Evolutionary conservation across 2,329 filamentous ascomycete genomes (phyloP).

Genomic region (Uncinocarpus reesii): DNA sequence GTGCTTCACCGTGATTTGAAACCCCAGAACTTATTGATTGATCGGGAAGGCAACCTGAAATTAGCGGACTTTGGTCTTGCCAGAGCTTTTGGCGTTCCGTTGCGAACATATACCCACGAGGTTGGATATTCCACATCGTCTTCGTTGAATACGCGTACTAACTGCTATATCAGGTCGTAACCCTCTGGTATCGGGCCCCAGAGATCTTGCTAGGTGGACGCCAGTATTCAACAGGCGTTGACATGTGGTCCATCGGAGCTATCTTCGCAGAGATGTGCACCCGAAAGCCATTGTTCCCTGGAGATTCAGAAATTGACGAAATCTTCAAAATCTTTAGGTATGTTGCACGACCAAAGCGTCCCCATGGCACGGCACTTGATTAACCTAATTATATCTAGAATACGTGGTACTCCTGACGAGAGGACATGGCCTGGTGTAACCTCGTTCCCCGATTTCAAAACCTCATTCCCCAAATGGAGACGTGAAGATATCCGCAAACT

Average conservation of each 20-base stretch:
- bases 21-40: slow-evolving; percentile 95
- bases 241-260: slow-evolving; percentile 92
- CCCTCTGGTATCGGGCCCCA: slow-evolving; percentile 82
- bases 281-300: slow-evolving; percentile 81
- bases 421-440: slow-evolving; percentile 80
- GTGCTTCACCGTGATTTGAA: slow-evolving; percentile 95
- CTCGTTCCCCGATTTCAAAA: slow-evolving; percentile 89
- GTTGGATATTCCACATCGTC: slow-evolving; percentile 29
- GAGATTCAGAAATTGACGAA: slow-evolving; percentile 86
- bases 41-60: slow-evolving; percentile 85
- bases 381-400: slow-evolving; percentile 34
- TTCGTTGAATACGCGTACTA: not conserved
- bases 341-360: slow-evolving; percentile 19
- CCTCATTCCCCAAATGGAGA: slow-evolving; percentile 84
- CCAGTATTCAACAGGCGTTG: slow-evolving; percentile 86
- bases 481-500: slow-evolving; percentile 57
- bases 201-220: slow-evolving; percentile 84
- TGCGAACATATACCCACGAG: slow-evolving; percentile 88
- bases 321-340: slow-evolving; percentile 93
- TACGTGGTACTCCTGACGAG: slow-evolving; percentile 76
- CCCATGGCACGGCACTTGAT: not conserved
- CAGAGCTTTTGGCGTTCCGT: slow-evolving; percentile 79
- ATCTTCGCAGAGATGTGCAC: slow-evolving; percentile 98
- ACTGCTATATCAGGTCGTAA: slow-evolving; percentile 56
- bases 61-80: slow-evolving; percentile 97